Conservation (phyloP, 179 eudicot species). For the Gypsophila paniculata region DNA sequence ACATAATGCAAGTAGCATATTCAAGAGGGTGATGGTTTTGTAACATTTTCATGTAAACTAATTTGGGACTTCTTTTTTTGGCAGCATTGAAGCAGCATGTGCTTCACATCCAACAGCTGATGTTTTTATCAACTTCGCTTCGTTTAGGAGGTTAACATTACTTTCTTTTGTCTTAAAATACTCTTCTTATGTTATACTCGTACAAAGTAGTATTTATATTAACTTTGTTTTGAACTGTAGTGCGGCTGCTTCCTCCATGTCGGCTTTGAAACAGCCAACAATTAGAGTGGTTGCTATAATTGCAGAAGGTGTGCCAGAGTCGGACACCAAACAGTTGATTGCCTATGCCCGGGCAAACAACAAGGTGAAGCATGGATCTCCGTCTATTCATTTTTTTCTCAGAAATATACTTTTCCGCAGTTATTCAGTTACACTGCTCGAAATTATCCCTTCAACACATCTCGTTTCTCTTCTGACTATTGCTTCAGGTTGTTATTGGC, state of each 20-base stretch:
- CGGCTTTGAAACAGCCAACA: constrained; percentile 95
- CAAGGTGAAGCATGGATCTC: constrained; percentile 52
- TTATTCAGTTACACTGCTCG: neutral
- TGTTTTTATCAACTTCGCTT: constrained; percentile 97
- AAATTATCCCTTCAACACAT: neutral
- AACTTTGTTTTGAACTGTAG: constrained; percentile 38
- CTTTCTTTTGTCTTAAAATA: neutral
- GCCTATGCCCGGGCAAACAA: constrained; percentile 89
- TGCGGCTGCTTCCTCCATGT: constrained; percentile 95
- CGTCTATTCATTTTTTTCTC: neutral
- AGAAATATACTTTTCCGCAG: neutral
- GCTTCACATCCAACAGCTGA: constrained; percentile 98
- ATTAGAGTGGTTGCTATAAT: constrained; percentile 94
- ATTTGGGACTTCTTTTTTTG: constrained; percentile 6
- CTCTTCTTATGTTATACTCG: neutral
- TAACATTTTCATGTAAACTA: constrained; percentile 9
- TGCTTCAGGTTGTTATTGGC: constrained; percentile 76
- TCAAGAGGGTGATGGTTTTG: neutral
- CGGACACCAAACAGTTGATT: constrained; percentile 90
- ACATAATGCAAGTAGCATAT: neutral
- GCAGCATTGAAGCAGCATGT: constrained; percentile 89
- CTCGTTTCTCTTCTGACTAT: constrained; percentile 9
- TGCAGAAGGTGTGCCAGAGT: constrained; percentile 99
- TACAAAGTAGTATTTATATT: constrained; percentile 8
- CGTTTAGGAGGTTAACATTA: constrained; percentile 67